Percentiles rank a stretch among this genome's conserved stretches.
These are phyloP conservation scores for Cochlearia excelsa DNA, from an alignment of 345 rosid genomes.

Conservation along the genomic window DNA sequence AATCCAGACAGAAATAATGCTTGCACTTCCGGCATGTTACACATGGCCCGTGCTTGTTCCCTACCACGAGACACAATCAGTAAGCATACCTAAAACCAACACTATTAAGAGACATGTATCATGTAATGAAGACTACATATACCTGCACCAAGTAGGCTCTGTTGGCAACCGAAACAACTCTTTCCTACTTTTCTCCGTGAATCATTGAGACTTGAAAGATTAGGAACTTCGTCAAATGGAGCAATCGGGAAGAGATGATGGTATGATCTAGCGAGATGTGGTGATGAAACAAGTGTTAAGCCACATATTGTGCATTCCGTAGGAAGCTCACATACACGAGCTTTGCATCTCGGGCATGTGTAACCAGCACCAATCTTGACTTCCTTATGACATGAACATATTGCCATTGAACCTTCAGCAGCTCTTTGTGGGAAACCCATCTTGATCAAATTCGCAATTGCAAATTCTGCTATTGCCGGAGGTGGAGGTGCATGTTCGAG, in stretches of 20 bases:
- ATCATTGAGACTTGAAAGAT: conserved; percentile 37
- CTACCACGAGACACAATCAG: conserved; percentile 35
- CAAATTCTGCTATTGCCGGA: conserved; percentile 92
- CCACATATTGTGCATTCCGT: conserved; percentile 87
- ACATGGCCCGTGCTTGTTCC: conserved; percentile 50
- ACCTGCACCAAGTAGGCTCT: conserved; percentile 62
- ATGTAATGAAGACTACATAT: conserved; percentile 13
- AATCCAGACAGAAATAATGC: conserved; percentile 75
- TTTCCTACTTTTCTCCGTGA: conserved; percentile 37
- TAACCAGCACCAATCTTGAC: conserved; percentile 78
- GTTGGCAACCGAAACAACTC: conserved; percentile 85
- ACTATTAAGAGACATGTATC: background rate
- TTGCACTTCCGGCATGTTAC: conserved; percentile 73
- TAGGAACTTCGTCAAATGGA: conserved; percentile 67
- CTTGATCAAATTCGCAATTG: conserved; percentile 73
- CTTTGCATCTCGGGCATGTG: conserved; percentile 91
- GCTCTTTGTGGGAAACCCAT: conserved; percentile 95
- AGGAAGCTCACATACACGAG: conserved; percentile 84
- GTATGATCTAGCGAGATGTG: conserved; percentile 92
- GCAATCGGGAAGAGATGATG: conserved; percentile 93
- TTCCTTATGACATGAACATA: conserved; percentile 89
- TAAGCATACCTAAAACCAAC: background rate
- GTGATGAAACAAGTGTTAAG: conserved; percentile 88
- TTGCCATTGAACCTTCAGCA: conserved; percentile 72
- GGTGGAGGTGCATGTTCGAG: conserved; percentile 97